Evolutionary conservation across 2,329 filamentous ascomycete genomes (phyloP).

Genomic region (Nigrospora oryzae): DNA sequence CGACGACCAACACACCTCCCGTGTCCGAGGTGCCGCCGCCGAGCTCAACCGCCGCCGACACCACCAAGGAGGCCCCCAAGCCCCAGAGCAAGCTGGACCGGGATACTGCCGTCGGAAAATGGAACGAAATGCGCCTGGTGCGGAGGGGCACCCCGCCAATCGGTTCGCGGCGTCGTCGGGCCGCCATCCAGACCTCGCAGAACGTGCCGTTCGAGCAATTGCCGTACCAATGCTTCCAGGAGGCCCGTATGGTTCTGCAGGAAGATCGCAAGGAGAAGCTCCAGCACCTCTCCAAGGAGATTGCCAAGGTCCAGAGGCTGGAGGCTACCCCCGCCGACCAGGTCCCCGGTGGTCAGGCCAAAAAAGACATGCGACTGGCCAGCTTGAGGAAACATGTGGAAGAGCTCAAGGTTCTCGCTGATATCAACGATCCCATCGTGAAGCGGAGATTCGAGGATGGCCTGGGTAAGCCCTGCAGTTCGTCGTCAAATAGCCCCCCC

Average conservation of each 20-base stretch:
- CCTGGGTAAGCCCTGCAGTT: constrained; percentile 50
- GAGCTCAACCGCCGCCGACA: constrained; percentile 8
- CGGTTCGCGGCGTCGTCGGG: constrained; percentile 77
- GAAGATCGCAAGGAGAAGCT: constrained; percentile 78
- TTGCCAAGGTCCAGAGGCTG: constrained; percentile 60
- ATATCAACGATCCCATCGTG: constrained; percentile 90
- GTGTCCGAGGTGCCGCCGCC: constrained; percentile 8
- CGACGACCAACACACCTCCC: constrained; percentile 14
- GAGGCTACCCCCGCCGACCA: constrained; percentile 48
- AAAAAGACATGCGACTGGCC: constrained; percentile 57
- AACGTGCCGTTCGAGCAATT: constrained; percentile 85
- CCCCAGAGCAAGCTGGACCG: constrained; percentile 47
- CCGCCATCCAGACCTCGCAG: constrained; percentile 54
- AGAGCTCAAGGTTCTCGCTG: constrained; percentile 76
- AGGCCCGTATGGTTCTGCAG: constrained; percentile 75
- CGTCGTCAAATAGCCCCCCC: constrained; percentile 2
- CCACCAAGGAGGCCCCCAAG: constrained; percentile 8
- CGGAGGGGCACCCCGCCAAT: constrained; percentile 62
- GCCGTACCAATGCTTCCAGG: constrained; percentile 96
- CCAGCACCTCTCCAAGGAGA: constrained; percentile 57
- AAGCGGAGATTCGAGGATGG: constrained; percentile 94
- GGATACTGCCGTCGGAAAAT: constrained; percentile 55
- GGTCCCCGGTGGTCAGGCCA: constrained; percentile 52
- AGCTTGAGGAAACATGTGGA: constrained; percentile 68
- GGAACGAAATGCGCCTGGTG: constrained; percentile 60